Conservation (phyloP, 768 basidiomycete species). For the Hortiboletus flavorubellus region DNA sequence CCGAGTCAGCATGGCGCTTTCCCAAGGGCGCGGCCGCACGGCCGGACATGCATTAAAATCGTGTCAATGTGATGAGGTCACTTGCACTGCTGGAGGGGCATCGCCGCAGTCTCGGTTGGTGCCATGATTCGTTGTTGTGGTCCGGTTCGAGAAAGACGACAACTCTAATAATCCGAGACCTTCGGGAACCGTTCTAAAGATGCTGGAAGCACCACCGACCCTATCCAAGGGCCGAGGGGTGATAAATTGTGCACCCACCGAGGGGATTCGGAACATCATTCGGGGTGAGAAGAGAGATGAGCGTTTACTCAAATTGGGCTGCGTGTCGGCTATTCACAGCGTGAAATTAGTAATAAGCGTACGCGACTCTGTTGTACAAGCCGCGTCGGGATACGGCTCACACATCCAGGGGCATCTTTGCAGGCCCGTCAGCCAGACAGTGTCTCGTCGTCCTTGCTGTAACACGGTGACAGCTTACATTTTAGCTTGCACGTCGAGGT, state of each 20-base stretch:
- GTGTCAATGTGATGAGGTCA: constrained; percentile 32
- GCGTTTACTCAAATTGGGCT: constrained; percentile 6
- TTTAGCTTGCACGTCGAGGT: background rate
- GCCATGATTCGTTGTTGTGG: background rate
- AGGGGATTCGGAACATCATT: constrained; percentile 1
- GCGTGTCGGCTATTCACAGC: constrained; percentile 5
- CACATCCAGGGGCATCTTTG: background rate
- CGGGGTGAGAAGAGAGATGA: background rate
- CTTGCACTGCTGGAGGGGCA: constrained; percentile 16
- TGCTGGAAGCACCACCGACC: background rate
- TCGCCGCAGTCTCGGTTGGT: constrained; percentile 20
- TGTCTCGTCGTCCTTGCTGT: background rate
- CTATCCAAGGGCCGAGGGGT: constrained; percentile 2
- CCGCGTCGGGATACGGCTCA: background rate
- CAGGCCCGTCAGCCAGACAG: background rate
- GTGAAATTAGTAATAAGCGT: background rate
- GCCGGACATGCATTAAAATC: constrained; percentile 31
- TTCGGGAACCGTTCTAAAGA: constrained; percentile 1
- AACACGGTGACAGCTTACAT: background rate
- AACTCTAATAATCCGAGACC: background rate
- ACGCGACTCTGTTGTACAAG: background rate
- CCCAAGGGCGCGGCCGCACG: constrained; percentile 3
- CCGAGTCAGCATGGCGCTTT: constrained; percentile 8
- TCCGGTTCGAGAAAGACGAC: constrained; percentile 10
- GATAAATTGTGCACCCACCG: background rate